A percentile compares a stretch with the other conserved stretches of the same genome.
These are phyloP conservation scores for Simplicillium aogashimaense DNA, from an alignment of 2,329 filamentous ascomycete genomes.

Conservation along the genomic window DNA sequence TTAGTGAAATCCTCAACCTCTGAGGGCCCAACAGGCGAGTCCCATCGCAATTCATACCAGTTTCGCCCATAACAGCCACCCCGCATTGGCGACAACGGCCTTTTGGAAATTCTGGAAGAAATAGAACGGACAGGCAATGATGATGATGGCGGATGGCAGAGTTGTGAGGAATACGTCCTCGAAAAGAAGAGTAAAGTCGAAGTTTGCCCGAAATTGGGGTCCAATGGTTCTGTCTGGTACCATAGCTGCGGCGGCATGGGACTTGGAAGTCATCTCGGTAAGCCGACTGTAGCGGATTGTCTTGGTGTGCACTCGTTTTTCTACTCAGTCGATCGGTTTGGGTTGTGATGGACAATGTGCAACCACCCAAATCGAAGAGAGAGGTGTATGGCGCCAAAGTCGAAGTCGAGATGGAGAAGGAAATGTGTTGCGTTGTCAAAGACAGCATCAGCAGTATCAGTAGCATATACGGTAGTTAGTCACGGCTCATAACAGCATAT, in stretches of 20 bases:
- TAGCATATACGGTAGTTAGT: too few relatives aligned
- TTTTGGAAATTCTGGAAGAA: background rate
- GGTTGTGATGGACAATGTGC: too few relatives aligned
- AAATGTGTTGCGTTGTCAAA: too few relatives aligned
- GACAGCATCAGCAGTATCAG: too few relatives aligned
- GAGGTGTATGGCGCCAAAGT: too few relatives aligned
- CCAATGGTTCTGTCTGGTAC: background rate
- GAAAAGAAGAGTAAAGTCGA: constrained; percentile 2
- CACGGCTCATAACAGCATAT: too few relatives aligned
- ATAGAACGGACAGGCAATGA: background rate
- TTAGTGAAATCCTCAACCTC: background rate
- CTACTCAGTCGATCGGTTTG: too few relatives aligned
- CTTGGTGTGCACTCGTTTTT: too few relatives aligned
- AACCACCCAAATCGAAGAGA: too few relatives aligned
- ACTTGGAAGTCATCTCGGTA: too few relatives aligned
- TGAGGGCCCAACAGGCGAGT: background rate
- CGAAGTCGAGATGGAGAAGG: too few relatives aligned
- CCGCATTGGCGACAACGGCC: background rate
- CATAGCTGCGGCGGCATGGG: background rate
- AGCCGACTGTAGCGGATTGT: too few relatives aligned
- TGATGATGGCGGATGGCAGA: background rate
- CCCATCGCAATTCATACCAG: background rate
- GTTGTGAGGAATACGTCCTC: constrained; percentile 2
- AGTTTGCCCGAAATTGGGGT: background rate
- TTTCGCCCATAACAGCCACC: constrained; percentile 1